phyloP scores from a whole-genome alignment of 208 protist genomes.

The Wallacemonas sp. region DNA sequence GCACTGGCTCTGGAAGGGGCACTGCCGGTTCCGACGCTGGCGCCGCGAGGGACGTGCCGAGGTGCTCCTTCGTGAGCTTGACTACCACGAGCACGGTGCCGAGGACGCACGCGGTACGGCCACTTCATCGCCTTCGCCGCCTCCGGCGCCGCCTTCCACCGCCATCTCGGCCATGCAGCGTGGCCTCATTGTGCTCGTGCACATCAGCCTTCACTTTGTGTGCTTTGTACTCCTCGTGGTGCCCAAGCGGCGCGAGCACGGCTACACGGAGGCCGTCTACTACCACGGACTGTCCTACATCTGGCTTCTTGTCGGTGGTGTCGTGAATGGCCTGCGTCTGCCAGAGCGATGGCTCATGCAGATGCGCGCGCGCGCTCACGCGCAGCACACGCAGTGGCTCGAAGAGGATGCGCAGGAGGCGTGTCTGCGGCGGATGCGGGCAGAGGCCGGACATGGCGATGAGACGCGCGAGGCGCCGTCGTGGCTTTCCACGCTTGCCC shows the following conservation, averaged over 20 bases:
- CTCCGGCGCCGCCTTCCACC: neutral
- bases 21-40: slow-evolving; percentile 16
- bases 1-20: slow-evolving; percentile 7
- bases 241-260: slow-evolving; percentile 41
- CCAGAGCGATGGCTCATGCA: slow-evolving; percentile 44
- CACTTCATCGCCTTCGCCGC: neutral
- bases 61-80: slow-evolving; percentile 1
- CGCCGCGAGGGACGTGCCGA: slow-evolving; percentile 1
- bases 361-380: neutral
- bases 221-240: slow-evolving; percentile 46
- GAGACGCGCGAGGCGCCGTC: neutral
- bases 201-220: slow-evolving; percentile 44
- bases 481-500: neutral
- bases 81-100: neutral
- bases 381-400: neutral
- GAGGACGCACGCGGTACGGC: neutral
- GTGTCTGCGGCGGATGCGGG: neutral
- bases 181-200: slow-evolving; percentile 28
- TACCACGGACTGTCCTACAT: slow-evolving; percentile 62
- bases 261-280: slow-evolving; percentile 52
- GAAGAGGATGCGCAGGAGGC: slow-evolving; percentile 19
- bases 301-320: slow-evolving; percentile 47
- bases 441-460: neutral
- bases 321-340: slow-evolving; percentile 42
- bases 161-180: slow-evolving; percentile 24